Conservation (phyloP, 768 basidiomycete species). For the Hericium rajendrae region DNA sequence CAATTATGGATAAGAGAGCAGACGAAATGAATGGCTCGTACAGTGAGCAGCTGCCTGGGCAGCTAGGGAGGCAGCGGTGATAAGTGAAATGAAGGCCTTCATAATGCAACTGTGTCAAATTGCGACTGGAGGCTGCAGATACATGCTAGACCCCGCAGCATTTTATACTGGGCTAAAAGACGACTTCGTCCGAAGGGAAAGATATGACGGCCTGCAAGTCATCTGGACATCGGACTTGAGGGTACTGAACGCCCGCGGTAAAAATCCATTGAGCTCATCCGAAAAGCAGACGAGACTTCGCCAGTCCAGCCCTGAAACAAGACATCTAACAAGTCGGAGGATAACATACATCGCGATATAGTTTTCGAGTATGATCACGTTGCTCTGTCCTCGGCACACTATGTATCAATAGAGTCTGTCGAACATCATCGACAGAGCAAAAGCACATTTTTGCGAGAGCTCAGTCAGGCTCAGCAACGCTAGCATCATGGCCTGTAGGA, state of each 20-base stretch:
- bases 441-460: not conserved
- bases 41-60: not conserved
- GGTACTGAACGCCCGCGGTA: too few species aligned
- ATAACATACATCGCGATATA: too few species aligned
- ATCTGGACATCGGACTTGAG: too few species aligned
- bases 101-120: not conserved
- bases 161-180: not conserved
- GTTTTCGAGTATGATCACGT: too few species aligned
- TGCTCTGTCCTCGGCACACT: too few species aligned
- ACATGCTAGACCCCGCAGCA: too few species aligned
- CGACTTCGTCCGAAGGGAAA: not conserved
- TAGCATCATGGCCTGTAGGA: not conserved
- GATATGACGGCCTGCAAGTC: not conserved
- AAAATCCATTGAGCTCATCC: too few species aligned
- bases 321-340: too few species aligned
- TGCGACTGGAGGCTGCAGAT: too few species aligned
- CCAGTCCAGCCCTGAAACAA: too few species aligned
- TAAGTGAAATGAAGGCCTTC: not conserved
- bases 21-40: not conserved
- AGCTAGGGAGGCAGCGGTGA: not conserved
- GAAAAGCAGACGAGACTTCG: too few species aligned
- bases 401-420: too few species aligned
- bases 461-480: not conserved
- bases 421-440: not conserved
- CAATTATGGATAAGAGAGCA: not conserved